A percentile compares a stretch with the other conserved stretches of the same genome.
Conservation (phyloP, 73 alveolate species). For the Paramecium pentaurelia region DNA sequence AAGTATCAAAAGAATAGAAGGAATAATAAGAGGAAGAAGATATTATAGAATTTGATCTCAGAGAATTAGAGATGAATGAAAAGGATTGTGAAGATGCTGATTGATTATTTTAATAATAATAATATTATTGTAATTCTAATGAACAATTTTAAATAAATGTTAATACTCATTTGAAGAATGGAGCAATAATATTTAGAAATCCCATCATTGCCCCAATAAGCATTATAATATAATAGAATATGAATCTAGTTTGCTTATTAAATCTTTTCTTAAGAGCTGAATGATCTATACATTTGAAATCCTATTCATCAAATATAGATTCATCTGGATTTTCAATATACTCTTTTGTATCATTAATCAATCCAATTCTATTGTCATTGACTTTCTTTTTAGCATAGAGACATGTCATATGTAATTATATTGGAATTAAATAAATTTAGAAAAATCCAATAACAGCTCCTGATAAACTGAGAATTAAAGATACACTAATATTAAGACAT, state of each 20-base stretch:
- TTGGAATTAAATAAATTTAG: conserved; percentile 27
- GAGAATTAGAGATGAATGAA: conserved; percentile 32
- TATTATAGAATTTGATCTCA: conserved; percentile 2
- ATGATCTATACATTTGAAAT: not conserved
- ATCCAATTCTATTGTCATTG: not conserved
- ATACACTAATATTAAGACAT: not conserved
- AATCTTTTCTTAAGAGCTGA: not conserved
- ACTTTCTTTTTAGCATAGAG: not conserved
- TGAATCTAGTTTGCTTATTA: not conserved
- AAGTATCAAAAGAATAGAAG: not conserved
- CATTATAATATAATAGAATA: not conserved
- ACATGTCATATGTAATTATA: not conserved
- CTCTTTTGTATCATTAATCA: not conserved
- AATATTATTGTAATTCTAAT: not conserved
- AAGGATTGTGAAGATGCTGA: conserved; percentile 48
- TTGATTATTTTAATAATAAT: not conserved
- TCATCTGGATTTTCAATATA: not conserved
- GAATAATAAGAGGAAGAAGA: conserved; percentile 6
- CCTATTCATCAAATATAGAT: not conserved
- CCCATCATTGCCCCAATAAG: not conserved
- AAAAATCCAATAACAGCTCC: conserved; percentile 45
- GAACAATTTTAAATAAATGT: not conserved
- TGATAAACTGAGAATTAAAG: not conserved
- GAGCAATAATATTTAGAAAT: not conserved
- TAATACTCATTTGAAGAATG: not conserved